Evolutionary conservation across 129 eudicot species (phyloP).

Genomic region (Pseudognaphalium luteoalbum): DNA sequence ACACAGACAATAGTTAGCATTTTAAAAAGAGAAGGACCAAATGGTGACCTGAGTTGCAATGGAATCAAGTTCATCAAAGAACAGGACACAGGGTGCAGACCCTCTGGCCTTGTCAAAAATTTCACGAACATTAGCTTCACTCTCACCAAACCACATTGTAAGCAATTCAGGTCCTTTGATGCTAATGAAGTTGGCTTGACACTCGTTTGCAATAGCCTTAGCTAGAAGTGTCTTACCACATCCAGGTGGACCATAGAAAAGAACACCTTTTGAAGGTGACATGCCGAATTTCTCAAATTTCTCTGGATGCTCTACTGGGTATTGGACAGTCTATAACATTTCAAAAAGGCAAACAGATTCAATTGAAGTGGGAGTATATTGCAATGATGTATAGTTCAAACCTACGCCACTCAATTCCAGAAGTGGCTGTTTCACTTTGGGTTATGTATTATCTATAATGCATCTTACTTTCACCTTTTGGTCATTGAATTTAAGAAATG

Average conservation of each 20-base stretch:
- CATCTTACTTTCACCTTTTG: background rate
- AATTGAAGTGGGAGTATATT: background rate
- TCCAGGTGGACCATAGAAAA: conserved; percentile 84
- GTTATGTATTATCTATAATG: background rate
- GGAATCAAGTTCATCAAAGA: conserved; percentile 85
- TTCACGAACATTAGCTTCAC: conserved; percentile 84
- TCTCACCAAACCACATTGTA: conserved; percentile 92
- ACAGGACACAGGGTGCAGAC: conserved; percentile 83
- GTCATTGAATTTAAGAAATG: background rate
- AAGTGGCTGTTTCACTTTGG: background rate
- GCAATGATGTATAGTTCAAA: background rate
- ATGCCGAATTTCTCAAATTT: conserved; percentile 84
- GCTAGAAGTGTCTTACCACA: conserved; percentile 76
- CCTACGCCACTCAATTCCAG: background rate
- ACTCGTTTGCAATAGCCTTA: conserved; percentile 82
- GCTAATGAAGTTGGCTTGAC: conserved; percentile 83
- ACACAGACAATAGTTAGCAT: background rate
- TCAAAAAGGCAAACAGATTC: background rate
- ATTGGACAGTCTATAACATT: conserved; percentile 74
- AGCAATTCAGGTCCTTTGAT: conserved; percentile 79
- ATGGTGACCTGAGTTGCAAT: conserved; percentile 77
- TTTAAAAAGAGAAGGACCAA: background rate
- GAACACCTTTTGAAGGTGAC: conserved; percentile 90
- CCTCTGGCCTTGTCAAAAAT: conserved; percentile 81
- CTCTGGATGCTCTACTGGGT: conserved; percentile 91